Evolutionary conservation across 1,284 basidiomycete genomes (phyloP), one percentile per base, ranked within the genome.

Genomic region (Coniferiporia weirii): DNA sequence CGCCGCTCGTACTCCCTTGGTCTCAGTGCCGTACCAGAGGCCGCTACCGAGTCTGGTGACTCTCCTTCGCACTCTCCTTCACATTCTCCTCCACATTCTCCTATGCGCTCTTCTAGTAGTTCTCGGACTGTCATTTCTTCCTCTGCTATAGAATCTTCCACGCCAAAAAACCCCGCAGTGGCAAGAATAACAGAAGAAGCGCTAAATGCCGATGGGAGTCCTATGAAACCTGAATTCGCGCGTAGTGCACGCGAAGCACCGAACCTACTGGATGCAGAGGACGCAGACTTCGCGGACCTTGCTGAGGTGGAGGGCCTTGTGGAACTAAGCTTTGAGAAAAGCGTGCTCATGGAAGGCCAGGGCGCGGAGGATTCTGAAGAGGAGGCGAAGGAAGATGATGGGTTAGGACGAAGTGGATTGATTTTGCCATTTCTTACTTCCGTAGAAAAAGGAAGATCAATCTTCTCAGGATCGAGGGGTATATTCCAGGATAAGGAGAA

Each of bases 171-270:
- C 15, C 38, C 38, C 38, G 38, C 15, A 9, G 8, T 15, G 38
- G 15, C 12, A 40, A 40, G 9, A 40, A 7, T 10, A 9, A 7
- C 8, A 40, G 15, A 12, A 40, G 15, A 40, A 40, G 38, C 38
- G 15, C 15, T 40, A 15, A 15, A 15, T 19, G 22, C 22, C 9
- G 32, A 27, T 20, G 34, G 34, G 17, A 61, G 59, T 22, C 62
- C 62, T 44, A 54, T 63, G 40, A 65, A 65, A 32, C 22, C 54
- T 1, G 62, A 63, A 8, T 45, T 65, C 17, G 51, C 59, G 15
- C 49, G 44, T 3, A 52, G 50, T 17, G 43, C 49, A 17, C 38
- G 38, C 32, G 59, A 56, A 20, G 43, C 43, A 3, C 59, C 59
- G 34, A 61, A 47, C 27, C 22, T 61, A 2, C 20, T 61, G 3